phyloP scores from a whole-genome alignment of 345 rosid species.

The Xanthoceras sorbifolium region DNA sequence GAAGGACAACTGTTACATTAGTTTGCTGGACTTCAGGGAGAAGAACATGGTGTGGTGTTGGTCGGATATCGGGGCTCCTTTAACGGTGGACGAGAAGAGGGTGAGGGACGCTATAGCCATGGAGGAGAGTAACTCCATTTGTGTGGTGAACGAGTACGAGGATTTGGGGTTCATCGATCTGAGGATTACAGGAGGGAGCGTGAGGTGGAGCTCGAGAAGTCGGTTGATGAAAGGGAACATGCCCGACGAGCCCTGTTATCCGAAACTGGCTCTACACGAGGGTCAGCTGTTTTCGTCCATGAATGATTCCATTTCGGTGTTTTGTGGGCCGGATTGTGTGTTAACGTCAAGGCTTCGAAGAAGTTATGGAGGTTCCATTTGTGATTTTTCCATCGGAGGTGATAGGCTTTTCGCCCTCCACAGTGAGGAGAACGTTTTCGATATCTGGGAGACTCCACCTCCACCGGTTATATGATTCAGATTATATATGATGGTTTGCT shows the following conservation, averaged over 20 bases:
- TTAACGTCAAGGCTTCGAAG: slow-evolving; percentile 77
- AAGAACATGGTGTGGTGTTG: slow-evolving; percentile 95
- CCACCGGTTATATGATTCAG: slow-evolving; percentile 59
- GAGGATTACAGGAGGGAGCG: slow-evolving; percentile 63
- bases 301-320: slow-evolving; percentile 87
- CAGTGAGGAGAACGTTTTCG: slow-evolving; percentile 91
- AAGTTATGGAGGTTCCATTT: slow-evolving; percentile 80
- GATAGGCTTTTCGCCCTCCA: slow-evolving; percentile 90
- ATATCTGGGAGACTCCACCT: slow-evolving; percentile 89
- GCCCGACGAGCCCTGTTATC: slow-evolving; percentile 92
- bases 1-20: slow-evolving; percentile 92
- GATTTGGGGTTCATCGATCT: slow-evolving; percentile 94
- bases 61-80: slow-evolving; percentile 74
- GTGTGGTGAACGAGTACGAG: slow-evolving; percentile 92
- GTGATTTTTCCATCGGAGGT: slow-evolving; percentile 90
- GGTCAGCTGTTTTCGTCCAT: slow-evolving; percentile 94
- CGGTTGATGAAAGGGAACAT: slow-evolving; percentile 79
- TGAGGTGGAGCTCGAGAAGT: slow-evolving; percentile 97
- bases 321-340: slow-evolving; percentile 87
- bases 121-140: slow-evolving; percentile 78
- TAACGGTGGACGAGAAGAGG: slow-evolving; percentile 71
- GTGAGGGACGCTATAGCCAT: slow-evolving; percentile 94
- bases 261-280: slow-evolving; percentile 76
- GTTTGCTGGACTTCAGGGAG: slow-evolving; percentile 80
- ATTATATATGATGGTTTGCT: slow-evolving; percentile 15